Base-by-base conservation (phyloP, 106 monocot species). In the Posidonia australis region DNA sequence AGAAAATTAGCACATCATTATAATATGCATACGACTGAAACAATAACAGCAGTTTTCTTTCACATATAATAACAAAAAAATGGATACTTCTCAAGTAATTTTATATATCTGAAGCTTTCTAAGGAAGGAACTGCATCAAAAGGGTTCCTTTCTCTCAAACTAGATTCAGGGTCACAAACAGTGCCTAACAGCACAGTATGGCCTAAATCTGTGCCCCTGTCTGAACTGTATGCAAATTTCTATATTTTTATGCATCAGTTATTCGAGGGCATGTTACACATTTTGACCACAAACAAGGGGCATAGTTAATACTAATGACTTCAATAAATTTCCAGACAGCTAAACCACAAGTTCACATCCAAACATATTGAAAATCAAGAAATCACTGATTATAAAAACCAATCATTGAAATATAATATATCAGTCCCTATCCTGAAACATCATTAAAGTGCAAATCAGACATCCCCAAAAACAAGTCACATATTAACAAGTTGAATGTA, bases 181-280 rank as follows among this genome's bases (percentile, higher is more conserved):
- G 23, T 3, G 9, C 53, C 7, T 36, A 36, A 53, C 6, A 53
- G 53, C 10, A 25, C 58, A 61, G 42, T 20, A 21, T 27, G 17
- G 43, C 30, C 36, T 62, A 13, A 28, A 18, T 62, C 6, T 62
- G 19, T n/a, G 62, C 62, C 62, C 22, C 42, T 13, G 62, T 62
- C 62, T 62, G 62, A 62, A 43, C 62, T 62, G 62, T 13, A 62
- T 43, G 22, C 19, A 42, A 21, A 62, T 43, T 16, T 0, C n/a
- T 5, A n/a, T 42, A 26, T 13, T 7, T 36, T 44, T 12, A 9
- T 6, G 7, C 43, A 62, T 62, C 43, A 62, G 62, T 44, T 62
- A 62, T 62, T 62, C 62, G n/a, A 20, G 62, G 30, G 36, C 49
- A 18, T 29, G 21, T 17, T 9, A 62, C 14, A 19, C 3, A 1